Evolutionary conservation across 2,329 filamentous ascomycete species (phyloP), one percentile per base, ranked within the genome.

Genomic region (Colletotrichum brevisporum): DNA sequence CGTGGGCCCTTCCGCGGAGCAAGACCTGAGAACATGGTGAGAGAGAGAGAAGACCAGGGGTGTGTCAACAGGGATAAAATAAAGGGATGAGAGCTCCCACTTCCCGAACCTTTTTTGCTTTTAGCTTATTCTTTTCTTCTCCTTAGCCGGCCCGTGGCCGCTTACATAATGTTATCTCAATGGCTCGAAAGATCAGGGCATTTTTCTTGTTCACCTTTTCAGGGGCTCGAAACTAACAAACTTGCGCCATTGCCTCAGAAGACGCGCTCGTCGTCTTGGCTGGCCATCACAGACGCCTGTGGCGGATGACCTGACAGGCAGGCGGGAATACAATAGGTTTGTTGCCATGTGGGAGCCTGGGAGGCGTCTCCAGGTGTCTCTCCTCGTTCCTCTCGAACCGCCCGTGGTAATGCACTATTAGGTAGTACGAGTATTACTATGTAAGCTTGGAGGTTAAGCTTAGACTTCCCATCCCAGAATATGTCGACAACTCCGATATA

Each of bases 91-190:
- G 51, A 36, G 64, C 59, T 52, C 59, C 64, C 64, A 67, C 64
- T 63, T 63, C 57, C 63, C 63, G 63, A 63, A 57, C 52, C 36
- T 63, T 67, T 51, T 39, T 63, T 63, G 51, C 57, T 62, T 62
- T 67, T 62, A 55, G 43, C 57, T 43, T 67, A 45, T 53, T 59
- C 39, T 4, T n/a, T 16, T 45, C 24, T 18, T 26, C 47, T 52
- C 41, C n/a, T n/a, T n/a, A n/a, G n/a, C n/a, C n/a, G n/a, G n/a
- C n/a, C n/a, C n/a, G 31, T 36, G 31, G 31, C 31, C 31, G 31
- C 31, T 36, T 36, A 10, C 31, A 10, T 36, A 36, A 36, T 10
- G 5, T 10, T 8, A 12, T 36, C 31, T 36, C 31, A 36, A 10
- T 36, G 31, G 31, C 3, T 36, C 31, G 31, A 36, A 13, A 18